These are phyloP conservation scores for Coniochaeta sp. DNA, from an alignment of 2,329 filamentous ascomycete species.

Conservation along the genomic window DNA sequence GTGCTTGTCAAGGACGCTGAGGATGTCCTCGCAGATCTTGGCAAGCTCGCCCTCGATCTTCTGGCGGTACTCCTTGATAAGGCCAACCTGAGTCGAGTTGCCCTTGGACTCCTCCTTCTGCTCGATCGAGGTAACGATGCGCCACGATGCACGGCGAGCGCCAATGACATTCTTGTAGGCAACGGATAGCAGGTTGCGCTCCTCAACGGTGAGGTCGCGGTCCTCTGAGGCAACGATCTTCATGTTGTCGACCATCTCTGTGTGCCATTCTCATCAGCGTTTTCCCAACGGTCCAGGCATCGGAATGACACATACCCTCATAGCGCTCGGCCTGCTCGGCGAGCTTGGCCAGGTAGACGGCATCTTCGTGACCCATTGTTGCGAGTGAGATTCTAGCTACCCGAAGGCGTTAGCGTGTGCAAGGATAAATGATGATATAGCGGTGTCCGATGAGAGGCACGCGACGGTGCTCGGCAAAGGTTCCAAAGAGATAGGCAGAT, in stretches of 20 bases:
- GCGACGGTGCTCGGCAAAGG: not conserved
- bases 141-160: slow-evolving; percentile 93
- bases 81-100: slow-evolving; percentile 79
- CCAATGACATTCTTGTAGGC: slow-evolving; percentile 99
- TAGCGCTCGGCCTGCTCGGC: slow-evolving; percentile 99
- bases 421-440: not conserved
- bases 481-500: not conserved
- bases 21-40: slow-evolving; percentile 96
- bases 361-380: slow-evolving; percentile 99
- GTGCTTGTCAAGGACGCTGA: slow-evolving; percentile 89
- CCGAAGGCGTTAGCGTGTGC: not conserved
- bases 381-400: slow-evolving; percentile 23
- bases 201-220: slow-evolving; percentile 79
- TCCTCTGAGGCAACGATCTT: slow-evolving; percentile 91
- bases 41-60: slow-evolving; percentile 97
- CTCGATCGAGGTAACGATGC: slow-evolving; percentile 97
- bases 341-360: slow-evolving; percentile 99
- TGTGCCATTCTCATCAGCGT: slow-evolving; percentile 6
- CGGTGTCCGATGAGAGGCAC: not conserved
- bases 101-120: slow-evolving; percentile 99
- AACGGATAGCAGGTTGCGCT: slow-evolving; percentile 94
- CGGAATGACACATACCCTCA: slow-evolving; percentile 65
- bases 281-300: not conserved
- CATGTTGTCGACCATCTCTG: slow-evolving; percentile 99
- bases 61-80: slow-evolving; percentile 97